Evolutionary conservation across 78 protist genomes (phyloP).

Genomic region (Polysphondylium violaceum): DNA sequence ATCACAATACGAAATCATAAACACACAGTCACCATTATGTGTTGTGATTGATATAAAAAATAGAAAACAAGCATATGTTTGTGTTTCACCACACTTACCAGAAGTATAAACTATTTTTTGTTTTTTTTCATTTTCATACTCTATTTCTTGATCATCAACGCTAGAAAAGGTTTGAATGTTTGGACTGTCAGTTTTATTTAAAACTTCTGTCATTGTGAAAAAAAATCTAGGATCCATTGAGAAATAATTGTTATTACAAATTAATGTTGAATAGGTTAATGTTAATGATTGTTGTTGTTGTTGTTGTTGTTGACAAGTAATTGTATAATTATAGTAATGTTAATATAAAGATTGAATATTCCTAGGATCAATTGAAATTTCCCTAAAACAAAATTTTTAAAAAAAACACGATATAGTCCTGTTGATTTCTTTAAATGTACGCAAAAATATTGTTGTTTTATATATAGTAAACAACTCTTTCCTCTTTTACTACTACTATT

Average conservation of each 20-base stretch:
- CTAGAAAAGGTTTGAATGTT: slow-evolving; percentile 2
- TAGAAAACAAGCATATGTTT: too few species aligned
- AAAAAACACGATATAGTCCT: too few species aligned
- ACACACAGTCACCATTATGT: too few species aligned
- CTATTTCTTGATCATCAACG: not conserved
- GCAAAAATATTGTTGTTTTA: too few species aligned
- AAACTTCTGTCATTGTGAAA: slow-evolving; percentile 59
- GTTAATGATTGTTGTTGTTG: slow-evolving; percentile 13
- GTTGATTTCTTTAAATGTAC: too few species aligned
- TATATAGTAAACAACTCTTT: too few species aligned
- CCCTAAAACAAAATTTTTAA: too few species aligned
- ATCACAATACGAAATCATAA: too few species aligned
- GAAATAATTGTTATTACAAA: not conserved
- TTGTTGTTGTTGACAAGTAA: slow-evolving; percentile 5
- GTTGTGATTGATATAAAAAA: too few species aligned
- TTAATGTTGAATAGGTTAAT: not conserved
- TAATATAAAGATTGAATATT: not conserved
- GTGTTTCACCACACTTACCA: slow-evolving; percentile 8
- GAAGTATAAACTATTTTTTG: slow-evolving; percentile 74
- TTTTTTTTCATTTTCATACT: slow-evolving; percentile 26
- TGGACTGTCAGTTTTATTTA: slow-evolving; percentile 53
- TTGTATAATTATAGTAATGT: too few species aligned
- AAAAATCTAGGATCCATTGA: slow-evolving; percentile 44
- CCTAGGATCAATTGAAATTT: not conserved
- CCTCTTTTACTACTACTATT: too few species aligned